phyloP scores from a whole-genome alignment of 768 basidiomycete genomes.

The Boletus eberwhitei region DNA sequence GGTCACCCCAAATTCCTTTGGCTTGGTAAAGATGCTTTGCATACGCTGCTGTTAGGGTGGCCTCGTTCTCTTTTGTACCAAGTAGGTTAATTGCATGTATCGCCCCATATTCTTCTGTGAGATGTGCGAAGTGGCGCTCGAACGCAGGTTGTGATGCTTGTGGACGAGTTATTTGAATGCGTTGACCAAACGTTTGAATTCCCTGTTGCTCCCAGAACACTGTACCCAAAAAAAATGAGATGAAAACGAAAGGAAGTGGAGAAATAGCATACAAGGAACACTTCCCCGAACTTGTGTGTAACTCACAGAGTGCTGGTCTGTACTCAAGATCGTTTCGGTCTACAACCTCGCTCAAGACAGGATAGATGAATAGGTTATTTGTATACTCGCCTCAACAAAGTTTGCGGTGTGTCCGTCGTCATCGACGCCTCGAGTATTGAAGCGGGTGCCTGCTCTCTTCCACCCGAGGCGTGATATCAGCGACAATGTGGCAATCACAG shows the following conservation, averaged over 20 bases:
- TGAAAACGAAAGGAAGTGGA: neutral
- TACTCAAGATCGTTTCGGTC: slow-evolving; percentile 90
- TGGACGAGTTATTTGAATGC: slow-evolving; percentile 92
- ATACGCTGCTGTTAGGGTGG: slow-evolving; percentile 79
- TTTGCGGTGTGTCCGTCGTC: slow-evolving; percentile 95
- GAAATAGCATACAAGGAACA: slow-evolving; percentile 71
- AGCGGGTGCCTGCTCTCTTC: slow-evolving; percentile 95
- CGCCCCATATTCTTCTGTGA: slow-evolving; percentile 81
- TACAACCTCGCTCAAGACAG: slow-evolving; percentile 31
- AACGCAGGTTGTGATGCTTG: slow-evolving; percentile 97
- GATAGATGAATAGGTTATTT: neutral
- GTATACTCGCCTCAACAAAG: slow-evolving; percentile 78
- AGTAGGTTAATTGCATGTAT: slow-evolving; percentile 90
- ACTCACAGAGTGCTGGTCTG: slow-evolving; percentile 83
- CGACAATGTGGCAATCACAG: slow-evolving; percentile 68
- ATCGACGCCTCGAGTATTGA: slow-evolving; percentile 95
- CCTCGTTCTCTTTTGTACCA: slow-evolving; percentile 90
- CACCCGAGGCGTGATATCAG: slow-evolving; percentile 87
- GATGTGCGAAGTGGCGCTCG: slow-evolving; percentile 85
- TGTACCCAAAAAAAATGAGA: slow-evolving; percentile 31
- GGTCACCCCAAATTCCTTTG: slow-evolving; percentile 57
- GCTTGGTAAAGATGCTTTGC: slow-evolving; percentile 73
- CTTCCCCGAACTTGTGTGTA: slow-evolving; percentile 94
- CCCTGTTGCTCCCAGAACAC: slow-evolving; percentile 99
- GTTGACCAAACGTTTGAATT: slow-evolving; percentile 89